Evolutionary conservation across 2,329 filamentous ascomycete species (phyloP).

Genomic region (Epichloe sibirici): DNA sequence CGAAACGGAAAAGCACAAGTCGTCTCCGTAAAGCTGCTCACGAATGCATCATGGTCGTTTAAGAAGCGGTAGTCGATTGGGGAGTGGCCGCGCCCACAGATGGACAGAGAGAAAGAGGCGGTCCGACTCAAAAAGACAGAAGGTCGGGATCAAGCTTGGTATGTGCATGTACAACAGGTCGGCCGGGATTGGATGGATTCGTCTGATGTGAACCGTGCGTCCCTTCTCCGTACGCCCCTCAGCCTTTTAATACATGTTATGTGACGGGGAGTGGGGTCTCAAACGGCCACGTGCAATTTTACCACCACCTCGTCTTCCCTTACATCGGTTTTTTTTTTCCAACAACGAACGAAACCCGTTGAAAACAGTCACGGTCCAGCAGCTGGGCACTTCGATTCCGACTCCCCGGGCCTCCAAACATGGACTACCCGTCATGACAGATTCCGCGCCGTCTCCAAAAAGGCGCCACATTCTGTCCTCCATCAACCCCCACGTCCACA

Average conservation of each 20-base stretch:
- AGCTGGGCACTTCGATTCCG: neutral
- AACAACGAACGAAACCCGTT: no score
- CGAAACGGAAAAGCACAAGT: neutral
- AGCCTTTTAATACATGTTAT: no score
- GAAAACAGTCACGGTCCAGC: no score
- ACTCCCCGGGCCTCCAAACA: conserved; percentile 2
- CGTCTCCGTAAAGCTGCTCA: neutral
- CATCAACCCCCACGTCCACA: conserved; percentile 26
- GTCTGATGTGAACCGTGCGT: no score
- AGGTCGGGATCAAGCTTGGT: neutral
- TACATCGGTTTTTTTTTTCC: no score
- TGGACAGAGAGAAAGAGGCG: neutral
- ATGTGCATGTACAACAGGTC: no score
- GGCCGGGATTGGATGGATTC: no score
- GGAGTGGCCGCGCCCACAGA: neutral
- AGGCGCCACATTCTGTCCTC: conserved; percentile 38
- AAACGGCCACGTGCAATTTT: no score
- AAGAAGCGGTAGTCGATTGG: neutral
- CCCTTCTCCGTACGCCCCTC: no score
- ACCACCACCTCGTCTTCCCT: no score
- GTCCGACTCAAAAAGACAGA: neutral
- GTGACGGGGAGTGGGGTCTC: no score
- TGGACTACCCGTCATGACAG: conserved; percentile 21
- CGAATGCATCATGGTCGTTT: conserved; percentile 1
- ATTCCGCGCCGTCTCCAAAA: conserved; percentile 21